A percentile compares a stretch with the other conserved stretches of the same genome.
These are phyloP conservation scores for Tolypocladium inflatum DNA, from an alignment of 2,329 filamentous ascomycete species.

Conservation along the genomic window DNA sequence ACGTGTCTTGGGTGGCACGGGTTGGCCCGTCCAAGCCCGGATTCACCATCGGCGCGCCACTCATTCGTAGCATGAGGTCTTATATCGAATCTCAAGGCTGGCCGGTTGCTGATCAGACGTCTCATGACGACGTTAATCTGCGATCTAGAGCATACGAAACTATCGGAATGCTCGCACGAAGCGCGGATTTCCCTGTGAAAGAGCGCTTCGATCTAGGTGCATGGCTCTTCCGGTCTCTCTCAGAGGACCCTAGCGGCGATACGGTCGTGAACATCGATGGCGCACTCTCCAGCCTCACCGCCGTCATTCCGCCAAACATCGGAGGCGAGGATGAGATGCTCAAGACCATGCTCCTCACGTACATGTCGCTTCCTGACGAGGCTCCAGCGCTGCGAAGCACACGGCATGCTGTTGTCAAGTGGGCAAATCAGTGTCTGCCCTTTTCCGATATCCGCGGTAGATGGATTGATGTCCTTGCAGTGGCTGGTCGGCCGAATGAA, in stretches of 20 bases:
- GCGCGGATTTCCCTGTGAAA: conserved; percentile 44
- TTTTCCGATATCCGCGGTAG: conserved; percentile 71
- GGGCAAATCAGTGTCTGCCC: conserved; percentile 78
- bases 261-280: conserved; percentile 85
- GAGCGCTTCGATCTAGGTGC: conserved; percentile 45
- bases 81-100: conserved; percentile 79
- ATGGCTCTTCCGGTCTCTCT: conserved; percentile 79
- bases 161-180: conserved; percentile 70
- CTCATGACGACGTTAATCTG: conserved; percentile 53
- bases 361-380: conserved; percentile 49
- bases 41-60: conserved; percentile 56
- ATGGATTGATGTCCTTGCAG: conserved; percentile 81
- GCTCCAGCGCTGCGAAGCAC: conserved; percentile 57
- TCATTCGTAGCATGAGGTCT: conserved; percentile 59
- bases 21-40: conserved; percentile 51
- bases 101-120: conserved; percentile 55
- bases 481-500: conserved; percentile 56
- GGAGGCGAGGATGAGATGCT: conserved; percentile 23
- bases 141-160: conserved; percentile 83
- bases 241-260: conserved; percentile 65
- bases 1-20: conserved; percentile 77
- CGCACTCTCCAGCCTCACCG: conserved; percentile 65
- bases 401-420: conserved; percentile 75
- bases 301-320: conserved; percentile 27
- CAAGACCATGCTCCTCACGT: conserved; percentile 52